Evolutionary conservation across 116 monocot species (phyloP).

Genomic region (Cymodocea nodosa): DNA sequence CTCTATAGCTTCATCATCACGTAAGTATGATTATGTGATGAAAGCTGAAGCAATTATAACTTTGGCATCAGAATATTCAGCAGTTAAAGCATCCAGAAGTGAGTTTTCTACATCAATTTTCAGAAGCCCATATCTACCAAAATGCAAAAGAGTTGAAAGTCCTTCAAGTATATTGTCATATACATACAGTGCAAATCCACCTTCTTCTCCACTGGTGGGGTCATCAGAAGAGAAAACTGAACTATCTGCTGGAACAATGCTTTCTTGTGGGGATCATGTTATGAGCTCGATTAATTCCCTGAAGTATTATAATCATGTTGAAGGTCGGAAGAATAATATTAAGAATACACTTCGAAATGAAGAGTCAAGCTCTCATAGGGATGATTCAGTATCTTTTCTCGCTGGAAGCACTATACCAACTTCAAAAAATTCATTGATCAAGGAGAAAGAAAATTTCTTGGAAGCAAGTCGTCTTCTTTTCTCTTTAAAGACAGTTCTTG

Average conservation of each 20-base stretch:
- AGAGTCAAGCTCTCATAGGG: conserved; percentile 24
- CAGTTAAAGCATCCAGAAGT: conserved; percentile 44
- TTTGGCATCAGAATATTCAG: conserved; percentile 88
- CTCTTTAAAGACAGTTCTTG: conserved; percentile 54
- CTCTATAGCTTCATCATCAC: conserved; percentile 25
- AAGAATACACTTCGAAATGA: conserved; percentile 14
- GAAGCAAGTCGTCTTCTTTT: conserved; percentile 46
- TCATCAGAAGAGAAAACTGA: conserved; percentile 41
- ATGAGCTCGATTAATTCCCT: conserved; percentile 15
- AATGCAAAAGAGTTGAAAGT: conserved; percentile 56
- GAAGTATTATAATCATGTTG: conserved; percentile 47
- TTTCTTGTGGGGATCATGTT: conserved; percentile 11
- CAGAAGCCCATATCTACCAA: conserved; percentile 63
- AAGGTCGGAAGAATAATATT: conserved; percentile 21
- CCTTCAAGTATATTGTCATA: conserved; percentile 32
- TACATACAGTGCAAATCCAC: conserved; percentile 50
- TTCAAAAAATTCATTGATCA: conserved; percentile 19
- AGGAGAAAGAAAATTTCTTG: conserved; percentile 29
- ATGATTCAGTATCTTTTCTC: conserved; percentile 26
- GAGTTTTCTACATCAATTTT: conserved; percentile 48
- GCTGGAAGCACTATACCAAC: conserved; percentile 28
- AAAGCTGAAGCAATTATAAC: conserved; percentile 84
- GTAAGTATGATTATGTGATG: conserved; percentile 47
- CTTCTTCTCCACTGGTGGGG: conserved; percentile 30
- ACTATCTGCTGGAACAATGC: conserved; percentile 15